Evolutionary conservation across 2,329 filamentous ascomycete species (phyloP), one percentile per base, ranked within the genome.

Genomic region (Sarocladium kiliense): DNA sequence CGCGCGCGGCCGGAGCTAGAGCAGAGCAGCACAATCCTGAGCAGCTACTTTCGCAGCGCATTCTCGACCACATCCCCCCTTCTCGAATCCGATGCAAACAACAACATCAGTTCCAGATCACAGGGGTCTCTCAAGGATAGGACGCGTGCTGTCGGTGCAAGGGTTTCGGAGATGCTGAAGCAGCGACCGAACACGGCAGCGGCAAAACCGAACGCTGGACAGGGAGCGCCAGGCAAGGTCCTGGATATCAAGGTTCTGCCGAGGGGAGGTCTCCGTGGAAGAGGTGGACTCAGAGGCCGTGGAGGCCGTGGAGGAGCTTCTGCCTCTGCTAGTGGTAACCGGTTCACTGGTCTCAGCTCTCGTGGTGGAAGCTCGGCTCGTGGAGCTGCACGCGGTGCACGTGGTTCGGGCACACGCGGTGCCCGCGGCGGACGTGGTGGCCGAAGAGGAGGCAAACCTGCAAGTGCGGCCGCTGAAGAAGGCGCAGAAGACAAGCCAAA

Each of bases 61-160:
- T 72, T 74, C 61, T 74, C 73, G 45, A 74, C 72, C 49, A 74
- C 72, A 41, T 68, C 71, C 19, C 68, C 68, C 63, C 63, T 65
- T 58, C 62, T 66, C 49, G 61, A 63, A 54, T 64, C 66, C 57
- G 66, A 71, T 54, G 61, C 62, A 54, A 65, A 65, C 57, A 67
- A 71, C 54, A 54, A 58, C 53, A 61, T 60, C 49, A 59, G 58
- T 55, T 56, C 54, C 56, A 55, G 58, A 50, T 54, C 56, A 30
- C 56, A 54, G 32, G 42, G 25, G 18, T n/a, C 18, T 54, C 36
- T 45, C 47, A 47, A 32, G 41, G 47, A 23, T 21, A 39, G 21
- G 50, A 53, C 50, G 19, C 34, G 32, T 41, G 50, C 50, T 4
- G 32, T 41, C 21, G 50, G 50, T 59, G 37, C 58, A 61, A 41